Conservation (phyloP, 164 flowering plant species). For the Platanus orientalis region DNA sequence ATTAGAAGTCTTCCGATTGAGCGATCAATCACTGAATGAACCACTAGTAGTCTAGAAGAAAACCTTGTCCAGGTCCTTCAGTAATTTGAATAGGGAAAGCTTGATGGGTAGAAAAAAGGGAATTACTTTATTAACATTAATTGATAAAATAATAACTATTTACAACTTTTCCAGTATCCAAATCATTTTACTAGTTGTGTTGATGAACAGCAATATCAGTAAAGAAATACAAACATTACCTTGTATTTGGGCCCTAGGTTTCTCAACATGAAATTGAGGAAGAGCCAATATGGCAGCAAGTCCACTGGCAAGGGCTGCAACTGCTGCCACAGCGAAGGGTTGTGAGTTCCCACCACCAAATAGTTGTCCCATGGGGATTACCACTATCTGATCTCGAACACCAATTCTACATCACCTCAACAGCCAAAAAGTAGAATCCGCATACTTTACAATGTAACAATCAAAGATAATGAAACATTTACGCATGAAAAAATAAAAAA, state of each 20-base stretch:
- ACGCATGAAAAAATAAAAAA: neutral
- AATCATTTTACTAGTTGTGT: conserved; percentile 1
- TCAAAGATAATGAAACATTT: neutral
- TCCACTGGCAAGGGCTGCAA: conserved; percentile 64
- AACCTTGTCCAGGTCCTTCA: neutral
- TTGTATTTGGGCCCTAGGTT: conserved; percentile 41
- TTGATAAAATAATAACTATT: neutral
- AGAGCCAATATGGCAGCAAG: conserved; percentile 70
- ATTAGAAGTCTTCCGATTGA: neutral
- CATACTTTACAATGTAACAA: neutral
- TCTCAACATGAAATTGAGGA: conserved; percentile 62
- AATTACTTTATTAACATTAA: neutral
- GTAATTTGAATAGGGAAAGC: neutral
- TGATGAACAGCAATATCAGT: neutral
- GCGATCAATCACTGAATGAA: neutral
- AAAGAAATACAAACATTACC: conserved; percentile 19
- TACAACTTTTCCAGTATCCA: neutral
- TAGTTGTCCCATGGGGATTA: conserved; percentile 82
- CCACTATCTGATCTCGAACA: conserved; percentile 53
- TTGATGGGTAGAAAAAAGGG: conserved; percentile 1
- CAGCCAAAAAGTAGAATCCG: neutral
- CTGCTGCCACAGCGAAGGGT: conserved; percentile 68
- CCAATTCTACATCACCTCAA: conserved; percentile 10
- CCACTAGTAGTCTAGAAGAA: neutral
- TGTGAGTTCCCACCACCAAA: conserved; percentile 95